A percentile compares a stretch with the other conserved stretches of the same genome.
These are phyloP conservation scores for Hypsizygus marmoreus DNA, from an alignment of 768 basidiomycete genomes.

Conservation along the genomic window DNA sequence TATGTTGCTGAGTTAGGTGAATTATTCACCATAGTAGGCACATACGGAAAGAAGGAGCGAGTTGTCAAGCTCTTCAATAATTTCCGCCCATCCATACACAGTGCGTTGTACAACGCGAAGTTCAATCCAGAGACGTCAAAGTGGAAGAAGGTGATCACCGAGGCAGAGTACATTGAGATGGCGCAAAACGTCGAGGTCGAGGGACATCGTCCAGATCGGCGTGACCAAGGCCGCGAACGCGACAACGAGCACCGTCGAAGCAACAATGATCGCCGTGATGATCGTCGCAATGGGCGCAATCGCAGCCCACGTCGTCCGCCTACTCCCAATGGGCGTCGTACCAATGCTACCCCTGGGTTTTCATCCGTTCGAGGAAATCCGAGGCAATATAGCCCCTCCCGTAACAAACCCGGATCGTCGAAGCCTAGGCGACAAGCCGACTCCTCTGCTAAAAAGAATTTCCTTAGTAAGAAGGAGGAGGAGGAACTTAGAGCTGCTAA, in stretches of 20 bases:
- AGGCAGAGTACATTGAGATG: slow-evolving; percentile 30
- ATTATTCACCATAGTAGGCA: slow-evolving; percentile 29
- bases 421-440: neutral
- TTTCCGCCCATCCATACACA: slow-evolving; percentile 24
- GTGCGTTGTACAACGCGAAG: slow-evolving; percentile 25
- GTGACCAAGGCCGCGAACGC: neutral
- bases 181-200: slow-evolving; percentile 9
- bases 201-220: neutral
- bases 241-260: neutral
- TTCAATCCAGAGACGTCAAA: slow-evolving; percentile 25
- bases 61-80: slow-evolving; percentile 37
- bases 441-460: neutral
- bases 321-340: neutral
- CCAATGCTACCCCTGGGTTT: slow-evolving; percentile 1
- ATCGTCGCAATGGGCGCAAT: neutral
- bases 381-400: neutral
- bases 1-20: slow-evolving; percentile 32
- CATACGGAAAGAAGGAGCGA: slow-evolving; percentile 22
- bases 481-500: slow-evolving; percentile 18
- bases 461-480: slow-evolving; percentile 3
- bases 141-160: slow-evolving; percentile 25
- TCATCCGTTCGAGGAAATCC: neutral
- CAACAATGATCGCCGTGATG: neutral
- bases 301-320: neutral
- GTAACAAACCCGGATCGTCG: neutral